phyloP scores from a whole-genome alignment of 83 land plant species.

The Picea abies region DNA sequence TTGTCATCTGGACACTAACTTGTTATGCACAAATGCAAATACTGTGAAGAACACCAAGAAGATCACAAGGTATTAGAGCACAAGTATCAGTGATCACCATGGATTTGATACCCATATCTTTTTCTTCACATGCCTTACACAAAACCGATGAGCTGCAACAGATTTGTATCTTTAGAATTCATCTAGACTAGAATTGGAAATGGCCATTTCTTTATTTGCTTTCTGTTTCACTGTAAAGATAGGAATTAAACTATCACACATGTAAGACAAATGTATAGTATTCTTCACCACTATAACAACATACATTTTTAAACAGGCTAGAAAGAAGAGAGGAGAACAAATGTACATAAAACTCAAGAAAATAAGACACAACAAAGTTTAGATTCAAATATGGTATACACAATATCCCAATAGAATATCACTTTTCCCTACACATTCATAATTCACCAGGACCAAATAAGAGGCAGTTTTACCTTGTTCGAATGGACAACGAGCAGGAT shows the following conservation, averaged over 20 bases:
- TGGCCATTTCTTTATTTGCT: background rate
- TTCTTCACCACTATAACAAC: background rate
- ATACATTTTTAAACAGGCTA: slow-evolving; percentile 1
- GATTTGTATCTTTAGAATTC: background rate
- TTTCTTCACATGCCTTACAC: background rate
- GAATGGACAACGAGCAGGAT: slow-evolving; percentile 88
- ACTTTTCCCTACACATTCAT: background rate
- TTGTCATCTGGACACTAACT: background rate
- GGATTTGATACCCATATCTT: background rate
- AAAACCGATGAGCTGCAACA: background rate
- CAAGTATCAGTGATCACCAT: background rate
- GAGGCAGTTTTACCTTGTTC: slow-evolving; percentile 70
- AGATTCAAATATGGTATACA: background rate
- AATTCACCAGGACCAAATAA: background rate
- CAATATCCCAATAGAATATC: background rate
- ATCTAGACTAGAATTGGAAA: background rate
- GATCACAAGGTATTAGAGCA: background rate
- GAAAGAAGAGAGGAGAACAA: background rate
- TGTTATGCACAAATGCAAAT: background rate
- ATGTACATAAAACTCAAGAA: background rate
- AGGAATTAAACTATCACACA: background rate
- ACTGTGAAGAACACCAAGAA: background rate
- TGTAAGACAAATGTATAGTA: background rate
- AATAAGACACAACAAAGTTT: too few relatives aligned
- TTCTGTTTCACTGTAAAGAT: background rate